phyloP scores from a whole-genome alignment of 768 basidiomycete genomes.

The Pleurotus salmoneostramineus region DNA sequence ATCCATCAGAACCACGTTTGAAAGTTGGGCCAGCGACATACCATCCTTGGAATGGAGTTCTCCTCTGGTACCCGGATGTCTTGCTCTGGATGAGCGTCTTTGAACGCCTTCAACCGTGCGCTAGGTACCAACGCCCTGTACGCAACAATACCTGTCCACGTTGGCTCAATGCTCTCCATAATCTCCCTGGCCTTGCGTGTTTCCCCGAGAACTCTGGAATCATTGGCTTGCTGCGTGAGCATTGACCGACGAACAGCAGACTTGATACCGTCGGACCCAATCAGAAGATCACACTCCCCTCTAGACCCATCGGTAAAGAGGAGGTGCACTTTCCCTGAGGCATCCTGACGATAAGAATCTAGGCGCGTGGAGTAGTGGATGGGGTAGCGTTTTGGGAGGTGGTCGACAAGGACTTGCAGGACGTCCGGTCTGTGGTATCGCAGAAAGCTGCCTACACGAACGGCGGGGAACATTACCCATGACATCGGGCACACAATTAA shows the following conservation, averaged over 20 bases:
- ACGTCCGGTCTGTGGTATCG: constrained; percentile 51
- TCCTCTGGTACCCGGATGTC: constrained; percentile 19
- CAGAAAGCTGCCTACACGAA: constrained; percentile 18
- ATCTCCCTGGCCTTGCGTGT: constrained; percentile 10
- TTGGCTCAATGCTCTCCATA: constrained; percentile 21
- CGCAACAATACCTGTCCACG: constrained; percentile 35
- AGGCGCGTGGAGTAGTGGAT: constrained; percentile 41
- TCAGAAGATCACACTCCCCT: constrained; percentile 46
- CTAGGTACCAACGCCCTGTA: constrained; percentile 30
- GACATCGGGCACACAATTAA: neutral
- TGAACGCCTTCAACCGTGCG: constrained; percentile 17
- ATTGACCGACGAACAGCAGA: constrained; percentile 26
- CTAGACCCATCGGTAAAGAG: constrained; percentile 42
- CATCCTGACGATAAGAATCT: constrained; percentile 30
- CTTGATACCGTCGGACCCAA: constrained; percentile 33
- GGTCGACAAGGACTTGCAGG: constrained; percentile 37
- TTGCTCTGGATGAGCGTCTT: constrained; percentile 19
- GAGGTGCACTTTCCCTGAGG: constrained; percentile 17
- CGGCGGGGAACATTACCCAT: neutral
- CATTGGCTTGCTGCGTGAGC: constrained; percentile 14
- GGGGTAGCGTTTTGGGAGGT: constrained; percentile 28
- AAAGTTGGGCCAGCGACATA: constrained; percentile 9
- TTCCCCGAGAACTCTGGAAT: constrained; percentile 10
- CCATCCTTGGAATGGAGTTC: constrained; percentile 21
- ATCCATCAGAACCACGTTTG: neutral